Evolutionary conservation across 345 rosid genomes (phyloP).

Genomic region (Trapa bicornis): DNA sequence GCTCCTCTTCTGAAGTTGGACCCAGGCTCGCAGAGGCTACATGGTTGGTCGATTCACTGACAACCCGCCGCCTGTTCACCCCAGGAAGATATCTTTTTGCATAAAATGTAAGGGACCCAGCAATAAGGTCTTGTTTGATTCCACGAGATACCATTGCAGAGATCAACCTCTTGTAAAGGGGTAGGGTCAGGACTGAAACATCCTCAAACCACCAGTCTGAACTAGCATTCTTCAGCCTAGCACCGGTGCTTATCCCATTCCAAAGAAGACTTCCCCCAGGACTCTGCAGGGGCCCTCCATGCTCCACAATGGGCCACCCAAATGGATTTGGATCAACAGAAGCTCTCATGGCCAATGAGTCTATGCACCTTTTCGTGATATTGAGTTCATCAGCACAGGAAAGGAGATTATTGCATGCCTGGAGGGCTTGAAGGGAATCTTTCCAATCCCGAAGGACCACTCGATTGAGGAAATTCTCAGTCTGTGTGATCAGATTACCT

Average conservation of each 20-base stretch:
- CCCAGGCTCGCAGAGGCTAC: conserved; percentile 36
- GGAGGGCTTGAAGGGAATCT: conserved; percentile 72
- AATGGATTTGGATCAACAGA: conserved; percentile 76
- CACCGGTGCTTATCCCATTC: conserved; percentile 98
- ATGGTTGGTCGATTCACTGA: conserved; percentile 52
- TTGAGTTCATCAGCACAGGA: conserved; percentile 57
- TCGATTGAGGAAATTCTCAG: conserved; percentile 82
- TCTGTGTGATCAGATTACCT: conserved; percentile 61
- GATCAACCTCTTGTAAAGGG: conserved; percentile 67
- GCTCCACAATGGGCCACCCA: conserved; percentile 91
- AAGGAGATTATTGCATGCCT: conserved; percentile 63
- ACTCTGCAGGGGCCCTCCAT: conserved; percentile 89
- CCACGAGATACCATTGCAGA: conserved; percentile 69
- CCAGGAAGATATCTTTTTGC: conserved; percentile 79
- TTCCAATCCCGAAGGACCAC: conserved; percentile 82
- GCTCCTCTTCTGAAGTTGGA: conserved; percentile 68
- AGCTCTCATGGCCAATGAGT: conserved; percentile 65
- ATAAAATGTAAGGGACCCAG: conserved; percentile 62
- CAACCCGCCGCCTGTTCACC: conserved; percentile 57
- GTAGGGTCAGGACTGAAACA: conserved; percentile 56
- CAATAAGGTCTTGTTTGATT: conserved; percentile 57
- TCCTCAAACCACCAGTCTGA: conserved; percentile 99
- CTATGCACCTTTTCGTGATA: conserved; percentile 73
- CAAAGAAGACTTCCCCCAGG: conserved; percentile 94
- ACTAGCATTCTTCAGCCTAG: conserved; percentile 59